These are phyloP conservation scores for Epichloe brachyelytri DNA, from an alignment of 2,329 filamentous ascomycete species.

Conservation along the genomic window DNA sequence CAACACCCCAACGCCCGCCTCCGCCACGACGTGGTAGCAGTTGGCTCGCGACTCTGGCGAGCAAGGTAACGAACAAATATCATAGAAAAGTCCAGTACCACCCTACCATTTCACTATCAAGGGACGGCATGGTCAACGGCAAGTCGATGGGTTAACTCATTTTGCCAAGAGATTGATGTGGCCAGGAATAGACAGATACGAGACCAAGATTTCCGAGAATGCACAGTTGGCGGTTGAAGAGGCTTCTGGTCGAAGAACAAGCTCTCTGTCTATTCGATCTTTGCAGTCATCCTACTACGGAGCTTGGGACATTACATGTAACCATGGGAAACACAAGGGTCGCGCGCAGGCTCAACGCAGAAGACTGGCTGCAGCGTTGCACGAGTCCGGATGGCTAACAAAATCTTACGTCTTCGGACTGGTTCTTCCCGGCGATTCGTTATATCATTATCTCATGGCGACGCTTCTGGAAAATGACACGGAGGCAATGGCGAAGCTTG, in stretches of 20 bases:
- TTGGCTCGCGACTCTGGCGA: constrained; percentile 47
- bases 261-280: constrained; percentile 21
- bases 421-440: constrained; percentile 49
- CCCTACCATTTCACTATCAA: constrained; percentile 34
- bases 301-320: constrained; percentile 23
- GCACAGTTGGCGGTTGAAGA: constrained; percentile 27
- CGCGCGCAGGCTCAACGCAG: constrained; percentile 30
- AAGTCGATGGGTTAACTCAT: constrained; percentile 48
- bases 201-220: constrained; percentile 34
- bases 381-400: constrained; percentile 52
- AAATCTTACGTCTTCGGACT: constrained; percentile 55
- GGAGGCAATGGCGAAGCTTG: constrained; percentile 44
- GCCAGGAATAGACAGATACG: constrained; percentile 45
- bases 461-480: constrained; percentile 52
- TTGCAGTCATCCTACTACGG: constrained; percentile 35
- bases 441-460: constrained; percentile 53
- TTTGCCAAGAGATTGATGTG: constrained; percentile 51
- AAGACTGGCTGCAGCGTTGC: constrained; percentile 43
- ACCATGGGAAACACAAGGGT: constrained; percentile 16
- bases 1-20: constrained; percentile 5
- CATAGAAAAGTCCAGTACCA: constrained; percentile 20
- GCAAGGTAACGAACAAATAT: constrained; percentile 34
- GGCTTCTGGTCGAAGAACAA: constrained; percentile 22
- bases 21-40: constrained; percentile 15
- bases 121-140: constrained; percentile 43